Evolutionary conservation across 139 green algal genomes (phyloP).

Genomic region (Penium margaritaceum): DNA sequence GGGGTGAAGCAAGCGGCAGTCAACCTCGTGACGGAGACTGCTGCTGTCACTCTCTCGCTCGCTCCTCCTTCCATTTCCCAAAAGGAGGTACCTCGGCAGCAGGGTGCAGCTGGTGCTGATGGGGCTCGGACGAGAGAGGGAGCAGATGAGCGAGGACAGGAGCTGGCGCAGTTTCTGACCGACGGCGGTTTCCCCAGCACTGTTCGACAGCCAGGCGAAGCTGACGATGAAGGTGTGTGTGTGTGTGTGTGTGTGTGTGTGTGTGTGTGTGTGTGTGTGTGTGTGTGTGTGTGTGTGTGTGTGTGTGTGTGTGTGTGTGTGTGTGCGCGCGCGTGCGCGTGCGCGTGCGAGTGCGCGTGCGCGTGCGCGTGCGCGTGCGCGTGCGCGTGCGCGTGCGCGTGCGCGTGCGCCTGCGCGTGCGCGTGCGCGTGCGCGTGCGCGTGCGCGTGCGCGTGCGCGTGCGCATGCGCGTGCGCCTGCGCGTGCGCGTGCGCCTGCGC

Average conservation of each 20-base stretch:
- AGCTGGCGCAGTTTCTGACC: constrained; percentile 51
- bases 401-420: background rate
- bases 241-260: no score
- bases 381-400: background rate
- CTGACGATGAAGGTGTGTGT: constrained; percentile 34
- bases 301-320: background rate
- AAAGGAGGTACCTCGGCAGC: no score
- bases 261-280: no score
- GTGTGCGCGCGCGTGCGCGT: background rate
- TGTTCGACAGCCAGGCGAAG: constrained; percentile 31
- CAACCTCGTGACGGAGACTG: constrained; percentile 67
- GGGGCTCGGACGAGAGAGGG: background rate
- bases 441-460: background rate
- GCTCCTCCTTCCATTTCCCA: background rate
- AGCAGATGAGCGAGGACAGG: constrained; percentile 12
- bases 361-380: background rate
- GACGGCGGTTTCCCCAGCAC: constrained; percentile 66
- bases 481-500: background rate
- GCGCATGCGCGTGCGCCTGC: background rate
- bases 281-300: no score
- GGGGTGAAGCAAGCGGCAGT: constrained; percentile 53
- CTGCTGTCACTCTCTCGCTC: constrained; percentile 55
- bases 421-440: background rate
- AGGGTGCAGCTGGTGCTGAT: no score
- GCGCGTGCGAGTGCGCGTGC: no score